phyloP scores from a whole-genome alignment of 495 filamentous ascomycete genomes.

The Lindgomyces ingoldianus region DNA sequence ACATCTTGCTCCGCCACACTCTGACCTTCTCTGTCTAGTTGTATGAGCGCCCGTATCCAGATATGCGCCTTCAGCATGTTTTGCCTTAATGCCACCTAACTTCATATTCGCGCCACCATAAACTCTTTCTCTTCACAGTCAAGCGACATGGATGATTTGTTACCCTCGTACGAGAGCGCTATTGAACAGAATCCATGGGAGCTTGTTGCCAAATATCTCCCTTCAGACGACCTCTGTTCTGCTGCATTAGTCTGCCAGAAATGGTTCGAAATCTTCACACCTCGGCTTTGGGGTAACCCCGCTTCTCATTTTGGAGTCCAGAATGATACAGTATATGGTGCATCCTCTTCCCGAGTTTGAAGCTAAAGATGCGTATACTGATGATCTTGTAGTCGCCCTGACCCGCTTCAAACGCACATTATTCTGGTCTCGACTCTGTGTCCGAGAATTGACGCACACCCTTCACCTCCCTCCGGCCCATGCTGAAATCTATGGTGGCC shows the following conservation, averaged over 20 bases:
- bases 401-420: constrained; percentile 64
- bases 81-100: not conserved
- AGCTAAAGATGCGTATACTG: not conserved
- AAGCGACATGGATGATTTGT: constrained; percentile 52
- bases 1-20: constrained; percentile 12
- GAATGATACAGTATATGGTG: constrained; percentile 61
- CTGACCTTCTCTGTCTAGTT: not conserved
- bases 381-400: constrained; percentile 53
- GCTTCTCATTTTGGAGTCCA: constrained; percentile 64
- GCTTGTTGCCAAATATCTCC: constrained; percentile 64
- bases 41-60: not conserved
- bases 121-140: not conserved
- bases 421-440: constrained; percentile 54
- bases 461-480: constrained; percentile 67
- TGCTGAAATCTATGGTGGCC: constrained; percentile 65
- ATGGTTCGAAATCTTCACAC: constrained; percentile 63
- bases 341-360: not conserved
- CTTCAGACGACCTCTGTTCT: constrained; percentile 60
- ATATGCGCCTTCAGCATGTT: not conserved
- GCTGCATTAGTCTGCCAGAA: constrained; percentile 58
- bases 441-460: constrained; percentile 62
- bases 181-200: constrained; percentile 60
- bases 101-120: not conserved
- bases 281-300: constrained; percentile 67
- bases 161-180: constrained; percentile 62